Percentiles rank a stretch among this genome's conserved stretches.
These are phyloP conservation scores for Russula foetens DNA, from an alignment of 768 basidiomycete genomes.

Conservation along the genomic window DNA sequence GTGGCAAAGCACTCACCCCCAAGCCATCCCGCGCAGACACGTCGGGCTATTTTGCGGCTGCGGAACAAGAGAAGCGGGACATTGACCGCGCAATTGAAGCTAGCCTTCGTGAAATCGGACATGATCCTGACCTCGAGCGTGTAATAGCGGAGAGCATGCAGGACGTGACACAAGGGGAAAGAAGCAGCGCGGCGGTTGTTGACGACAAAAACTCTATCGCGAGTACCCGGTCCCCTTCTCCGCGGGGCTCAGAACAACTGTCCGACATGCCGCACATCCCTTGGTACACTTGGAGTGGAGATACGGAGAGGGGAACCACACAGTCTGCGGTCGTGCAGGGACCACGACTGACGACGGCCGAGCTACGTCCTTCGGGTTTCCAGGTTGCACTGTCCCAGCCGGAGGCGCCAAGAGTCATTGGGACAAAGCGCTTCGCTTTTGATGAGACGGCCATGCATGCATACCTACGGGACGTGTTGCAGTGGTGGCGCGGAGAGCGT, in stretches of 20 bases:
- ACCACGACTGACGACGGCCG: neutral
- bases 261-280: constrained; percentile 23
- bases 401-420: constrained; percentile 43
- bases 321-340: neutral
- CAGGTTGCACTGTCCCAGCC: neutral
- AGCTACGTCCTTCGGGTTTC: neutral
- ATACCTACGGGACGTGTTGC: constrained; percentile 46
- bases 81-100: constrained; percentile 40
- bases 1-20: neutral
- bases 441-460: constrained; percentile 43
- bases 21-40: neutral
- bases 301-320: constrained; percentile 9
- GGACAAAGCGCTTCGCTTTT: constrained; percentile 50
- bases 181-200: neutral
- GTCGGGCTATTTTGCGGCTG: neutral
- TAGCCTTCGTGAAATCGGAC: constrained; percentile 30
- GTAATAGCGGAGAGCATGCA: constrained; percentile 22
- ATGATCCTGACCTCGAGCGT: constrained; percentile 17
- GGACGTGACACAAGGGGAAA: constrained; percentile 5
- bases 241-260: constrained; percentile 2
- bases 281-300: constrained; percentile 28
- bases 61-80: constrained; percentile 34
- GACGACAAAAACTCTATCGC: neutral
- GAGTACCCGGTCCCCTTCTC: neutral
- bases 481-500: constrained; percentile 73